These are phyloP conservation scores for Chalciporus pseudorubinellus DNA, from an alignment of 768 basidiomycete species.

Conservation along the genomic window DNA sequence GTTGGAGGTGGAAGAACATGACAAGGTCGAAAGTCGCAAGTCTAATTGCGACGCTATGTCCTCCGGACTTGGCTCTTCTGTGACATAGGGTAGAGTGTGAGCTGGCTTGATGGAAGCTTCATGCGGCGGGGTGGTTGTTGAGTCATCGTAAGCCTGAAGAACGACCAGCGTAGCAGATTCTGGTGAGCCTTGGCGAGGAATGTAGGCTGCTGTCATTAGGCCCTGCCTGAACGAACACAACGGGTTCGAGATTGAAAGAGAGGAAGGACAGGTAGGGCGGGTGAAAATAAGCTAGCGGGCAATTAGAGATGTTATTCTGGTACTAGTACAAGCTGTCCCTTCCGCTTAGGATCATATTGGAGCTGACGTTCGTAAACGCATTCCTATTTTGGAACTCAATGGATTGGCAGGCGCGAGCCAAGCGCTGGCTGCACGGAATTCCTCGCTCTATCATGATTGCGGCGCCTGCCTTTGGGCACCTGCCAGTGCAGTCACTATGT, in stretches of 20 bases:
- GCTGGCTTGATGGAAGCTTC: not conserved
- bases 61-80: conserved; percentile 5
- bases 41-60: conserved; percentile 21
- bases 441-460: not conserved
- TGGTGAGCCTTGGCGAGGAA: conserved; percentile 16
- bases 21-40: conserved; percentile 23
- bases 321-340: not conserved
- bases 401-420: no score
- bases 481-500: no score
- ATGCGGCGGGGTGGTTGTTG: not conserved
- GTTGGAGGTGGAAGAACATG: conserved; percentile 21
- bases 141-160: conserved; percentile 22
- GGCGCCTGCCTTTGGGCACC: no score
- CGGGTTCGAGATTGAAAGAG: conserved; percentile 8
- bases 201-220: conserved; percentile 10
- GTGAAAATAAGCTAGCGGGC: conserved; percentile 17
- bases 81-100: not conserved
- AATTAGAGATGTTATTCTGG: no score
- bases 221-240: not conserved
- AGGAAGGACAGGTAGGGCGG: conserved; percentile 10
- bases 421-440: not conserved
- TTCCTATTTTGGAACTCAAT: conserved; percentile 30
- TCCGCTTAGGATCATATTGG: conserved; percentile 17
- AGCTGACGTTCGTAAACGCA: conserved; percentile 32
- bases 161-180: conserved; percentile 32